Evolutionary conservation across 305 asterid species (phyloP), one percentile per base, ranked within the genome.

Genomic region (Fraxinus nigra): DNA sequence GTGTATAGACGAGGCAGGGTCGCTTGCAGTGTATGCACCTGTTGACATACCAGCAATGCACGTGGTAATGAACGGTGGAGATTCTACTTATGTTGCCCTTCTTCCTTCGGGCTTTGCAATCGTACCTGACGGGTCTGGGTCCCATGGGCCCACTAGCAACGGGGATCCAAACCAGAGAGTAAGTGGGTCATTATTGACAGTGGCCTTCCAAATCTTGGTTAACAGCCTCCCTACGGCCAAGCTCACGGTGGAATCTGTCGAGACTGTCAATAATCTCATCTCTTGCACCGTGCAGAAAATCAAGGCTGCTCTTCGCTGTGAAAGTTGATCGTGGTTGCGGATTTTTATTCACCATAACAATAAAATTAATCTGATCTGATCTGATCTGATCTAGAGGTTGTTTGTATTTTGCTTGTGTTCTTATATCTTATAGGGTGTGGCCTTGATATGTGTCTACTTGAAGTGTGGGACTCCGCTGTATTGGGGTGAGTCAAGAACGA

Each of bases 11-110:
- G 90, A 96, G 37, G 87, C 99, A 18, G 98, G 98, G 11, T 89
- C 99, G 87, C 95, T 96, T 75, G 98, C 94, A 33, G 99, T 94
- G 51, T 96, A 96, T 92, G 99, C 99, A 79, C 98, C 99, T 6
- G 99, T 96, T 37, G 99, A 96, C 87, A 92, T 94, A 56, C 99
- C 98, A 18, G 97, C 97, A 5, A 92, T 96, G 99, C 97, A 93
- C 77, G 90, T 90, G 73, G 98, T 96, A 76, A 94, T 96, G 97
- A 94, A 93, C 90, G 99, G 99, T 74, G 98, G 98, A 8, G 99
- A 96, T 85, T 94, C 99, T 0, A 93, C 97, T 16, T 92, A 92
- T 90, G 99, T 96, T 80, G 98, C 98, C 1, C 85, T 96, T 34
- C 96, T 96, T 0, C 99, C 99, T 0, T 96, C 98, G 0, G 99